Percentiles rank a stretch among this genome's conserved stretches.
Evolutionary conservation across 2,329 filamentous ascomycete species (phyloP).

Genomic region (Aquanectria penicillioides): DNA sequence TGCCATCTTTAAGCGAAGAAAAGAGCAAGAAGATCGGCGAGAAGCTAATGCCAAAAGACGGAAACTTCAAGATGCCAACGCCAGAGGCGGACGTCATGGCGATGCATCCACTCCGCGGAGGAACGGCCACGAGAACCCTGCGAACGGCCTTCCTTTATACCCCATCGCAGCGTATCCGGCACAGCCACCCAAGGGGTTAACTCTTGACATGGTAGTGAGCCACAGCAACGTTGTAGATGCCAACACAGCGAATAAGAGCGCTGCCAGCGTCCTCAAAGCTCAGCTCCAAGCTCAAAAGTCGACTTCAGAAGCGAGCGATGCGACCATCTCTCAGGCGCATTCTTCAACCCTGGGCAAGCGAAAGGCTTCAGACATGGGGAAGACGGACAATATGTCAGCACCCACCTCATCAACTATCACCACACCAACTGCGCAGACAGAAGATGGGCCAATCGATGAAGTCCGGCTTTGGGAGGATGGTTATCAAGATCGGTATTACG

Average conservation of each 20-base stretch:
- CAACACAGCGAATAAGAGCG: constrained; percentile 91
- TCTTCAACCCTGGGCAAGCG: constrained; percentile 74
- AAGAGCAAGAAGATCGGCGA: constrained; percentile 84
- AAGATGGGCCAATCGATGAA: constrained; percentile 78
- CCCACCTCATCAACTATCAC: constrained; percentile 63
- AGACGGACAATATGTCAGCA: constrained; percentile 68
- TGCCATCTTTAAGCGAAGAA: constrained; percentile 88
- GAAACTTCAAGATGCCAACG: constrained; percentile 70
- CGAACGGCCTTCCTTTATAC: constrained; percentile 45
- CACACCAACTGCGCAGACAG: constrained; percentile 57
- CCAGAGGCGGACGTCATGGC: constrained; percentile 36
- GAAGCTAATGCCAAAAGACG: constrained; percentile 83
- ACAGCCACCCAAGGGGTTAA: constrained; percentile 68
- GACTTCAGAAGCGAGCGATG: constrained; percentile 25
- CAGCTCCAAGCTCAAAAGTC: constrained; percentile 67
- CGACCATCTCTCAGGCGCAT: constrained; percentile 47
- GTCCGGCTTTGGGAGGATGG: constrained; percentile 95
- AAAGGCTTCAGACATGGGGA: constrained; percentile 77
- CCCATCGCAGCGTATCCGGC: constrained; percentile 62
- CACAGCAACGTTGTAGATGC: constrained; percentile 72
- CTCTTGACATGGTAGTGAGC: constrained; percentile 90
- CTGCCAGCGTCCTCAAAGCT: constrained; percentile 87
- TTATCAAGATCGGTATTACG: constrained; percentile 95
- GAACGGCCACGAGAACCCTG: constrained; percentile 49
- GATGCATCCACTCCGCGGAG: constrained; percentile 29